Evolutionary conservation across 139 green algal species (phyloP).

Genomic region (Yamagishiella unicocca): DNA sequence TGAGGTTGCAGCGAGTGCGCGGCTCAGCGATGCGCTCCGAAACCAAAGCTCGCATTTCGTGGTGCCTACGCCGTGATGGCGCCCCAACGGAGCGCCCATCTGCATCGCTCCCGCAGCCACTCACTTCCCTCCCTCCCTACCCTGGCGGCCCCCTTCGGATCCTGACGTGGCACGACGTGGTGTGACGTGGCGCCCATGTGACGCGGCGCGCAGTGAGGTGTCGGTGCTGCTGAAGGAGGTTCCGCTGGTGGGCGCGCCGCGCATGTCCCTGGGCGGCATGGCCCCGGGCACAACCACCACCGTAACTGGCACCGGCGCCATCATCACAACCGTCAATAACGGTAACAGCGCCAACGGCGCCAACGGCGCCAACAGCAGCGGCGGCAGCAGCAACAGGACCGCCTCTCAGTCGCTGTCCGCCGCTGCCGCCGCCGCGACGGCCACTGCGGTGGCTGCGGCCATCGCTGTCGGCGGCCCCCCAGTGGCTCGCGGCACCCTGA

Average conservation of each 20-base stretch:
- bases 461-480: not conserved
- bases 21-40: no score
- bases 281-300: not conserved
- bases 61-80: no score
- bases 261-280: not conserved
- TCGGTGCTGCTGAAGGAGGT: not conserved
- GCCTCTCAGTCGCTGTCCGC: not conserved
- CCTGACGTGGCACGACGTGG: no score
- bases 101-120: no score
- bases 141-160: no score
- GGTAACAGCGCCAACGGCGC: not conserved
- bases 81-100: no score
- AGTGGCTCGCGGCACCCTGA: not conserved
- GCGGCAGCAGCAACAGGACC: not conserved
- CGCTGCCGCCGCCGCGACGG: not conserved
- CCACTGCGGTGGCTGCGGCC: not conserved
- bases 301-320: not conserved
- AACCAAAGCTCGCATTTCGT: no score
- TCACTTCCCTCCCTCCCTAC: no score
- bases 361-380: not conserved
- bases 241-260: not conserved
- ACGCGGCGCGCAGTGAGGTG: conserved; percentile 38
- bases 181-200: no score
- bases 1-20: no score
- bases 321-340: not conserved